Percentiles rank a stretch among this genome's conserved stretches.
phyloP scores from a whole-genome alignment of 2,329 filamentous ascomycete genomes.

The Aspergillus sp. region DNA sequence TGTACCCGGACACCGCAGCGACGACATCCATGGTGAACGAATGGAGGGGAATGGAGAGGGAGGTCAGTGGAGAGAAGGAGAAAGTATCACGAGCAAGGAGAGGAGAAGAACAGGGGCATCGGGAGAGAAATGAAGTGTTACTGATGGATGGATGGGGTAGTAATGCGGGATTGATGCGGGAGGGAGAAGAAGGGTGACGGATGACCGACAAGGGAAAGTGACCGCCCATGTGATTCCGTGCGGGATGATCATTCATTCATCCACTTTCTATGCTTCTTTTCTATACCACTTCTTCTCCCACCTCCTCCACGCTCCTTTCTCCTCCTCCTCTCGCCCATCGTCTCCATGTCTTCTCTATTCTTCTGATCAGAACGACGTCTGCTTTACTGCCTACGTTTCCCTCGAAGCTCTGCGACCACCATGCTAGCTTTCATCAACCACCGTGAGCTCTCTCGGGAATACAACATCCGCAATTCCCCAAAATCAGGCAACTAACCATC shows the following conservation, averaged over 20 bases:
- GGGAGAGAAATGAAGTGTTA: not conserved
- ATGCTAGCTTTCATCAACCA: conserved; percentile 66
- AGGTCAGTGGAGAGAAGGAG: conserved; percentile 1
- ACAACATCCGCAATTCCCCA: not conserved
- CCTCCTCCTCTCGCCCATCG: not conserved
- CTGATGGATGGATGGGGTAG: too few relatives aligned
- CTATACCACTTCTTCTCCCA: conserved; percentile 3
- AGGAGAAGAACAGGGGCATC: not conserved
- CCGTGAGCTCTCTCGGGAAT: conserved; percentile 40
- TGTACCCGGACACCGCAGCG: conserved; percentile 88
- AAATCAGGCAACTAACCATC: conserved; percentile 12
- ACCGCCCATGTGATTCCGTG: not conserved
- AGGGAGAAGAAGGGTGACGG: not conserved
- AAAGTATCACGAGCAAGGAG: not conserved
- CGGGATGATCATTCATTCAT: not conserved
- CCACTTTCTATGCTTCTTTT: not conserved
- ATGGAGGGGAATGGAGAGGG: conserved; percentile 7
- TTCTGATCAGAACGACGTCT: conserved; percentile 5
- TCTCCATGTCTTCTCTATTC: not conserved
- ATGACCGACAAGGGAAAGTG: not conserved
- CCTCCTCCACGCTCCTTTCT: not conserved
- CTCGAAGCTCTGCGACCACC: conserved; percentile 9
- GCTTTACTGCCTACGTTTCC: conserved; percentile 1
- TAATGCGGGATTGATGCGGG: not conserved
- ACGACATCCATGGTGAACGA: conserved; percentile 78